A percentile compares a stretch with the other conserved stretches of the same genome.
phyloP scores from a whole-genome alignment of 345 rosid genomes.

The Gossypium mustelinum region DNA sequence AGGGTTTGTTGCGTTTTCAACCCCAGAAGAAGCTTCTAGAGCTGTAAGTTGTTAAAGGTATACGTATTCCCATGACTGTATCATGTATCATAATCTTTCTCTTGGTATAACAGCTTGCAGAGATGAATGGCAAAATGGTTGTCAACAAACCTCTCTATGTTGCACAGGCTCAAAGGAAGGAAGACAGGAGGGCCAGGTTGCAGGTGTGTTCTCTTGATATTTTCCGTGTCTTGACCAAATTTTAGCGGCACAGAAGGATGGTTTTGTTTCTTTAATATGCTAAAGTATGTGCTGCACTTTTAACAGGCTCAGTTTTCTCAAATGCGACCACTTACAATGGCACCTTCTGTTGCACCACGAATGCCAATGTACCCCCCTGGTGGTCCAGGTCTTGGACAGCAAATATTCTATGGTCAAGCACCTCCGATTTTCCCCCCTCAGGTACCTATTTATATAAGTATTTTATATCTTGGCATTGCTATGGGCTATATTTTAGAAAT shows the following conservation, averaged over 20 bases:
- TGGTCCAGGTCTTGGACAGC: conserved; percentile 68
- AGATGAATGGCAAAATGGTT: conserved; percentile 66
- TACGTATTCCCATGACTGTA: background rate
- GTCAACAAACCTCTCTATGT: conserved; percentile 67
- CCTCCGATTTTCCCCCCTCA: conserved; percentile 73
- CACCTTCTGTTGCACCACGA: conserved; percentile 51
- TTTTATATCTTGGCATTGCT: background rate
- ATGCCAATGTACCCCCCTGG: conserved; percentile 75
- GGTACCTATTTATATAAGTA: conserved; percentile 20
- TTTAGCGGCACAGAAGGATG: background rate
- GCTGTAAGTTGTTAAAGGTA: conserved; percentile 60
- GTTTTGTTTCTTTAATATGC: background rate
- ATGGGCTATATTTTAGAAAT: background rate
- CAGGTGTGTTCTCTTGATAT: conserved; percentile 42
- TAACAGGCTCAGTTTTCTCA: conserved; percentile 74
- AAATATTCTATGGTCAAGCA: conserved; percentile 67
- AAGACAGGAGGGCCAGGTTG: conserved; percentile 70
- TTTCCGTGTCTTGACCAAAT: background rate
- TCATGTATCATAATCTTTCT: background rate
- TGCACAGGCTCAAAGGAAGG: conserved; percentile 74
- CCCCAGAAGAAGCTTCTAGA: conserved; percentile 82
- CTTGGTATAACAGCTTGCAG: conserved; percentile 41
- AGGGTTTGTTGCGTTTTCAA: conserved; percentile 92
- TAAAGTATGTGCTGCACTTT: background rate
- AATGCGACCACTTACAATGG: conserved; percentile 57